These are phyloP conservation scores for Hypsizygus marmoreus DNA, from an alignment of 768 basidiomycete species.

Conservation along the genomic window DNA sequence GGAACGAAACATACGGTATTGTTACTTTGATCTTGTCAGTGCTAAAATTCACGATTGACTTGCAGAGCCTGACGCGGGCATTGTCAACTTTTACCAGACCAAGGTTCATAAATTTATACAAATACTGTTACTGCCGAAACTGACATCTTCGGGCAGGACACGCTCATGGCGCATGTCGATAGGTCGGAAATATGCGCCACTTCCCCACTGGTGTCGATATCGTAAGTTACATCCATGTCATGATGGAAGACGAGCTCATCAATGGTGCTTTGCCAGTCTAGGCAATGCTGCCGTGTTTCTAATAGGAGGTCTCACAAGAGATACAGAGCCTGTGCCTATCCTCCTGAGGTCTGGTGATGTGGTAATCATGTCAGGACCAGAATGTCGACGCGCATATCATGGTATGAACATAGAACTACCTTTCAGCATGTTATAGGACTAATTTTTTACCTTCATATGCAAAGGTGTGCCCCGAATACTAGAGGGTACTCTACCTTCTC, in stretches of 20 bases:
- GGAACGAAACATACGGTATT: slow-evolving; percentile 79
- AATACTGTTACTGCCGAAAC: neutral
- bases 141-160: slow-evolving; percentile 53
- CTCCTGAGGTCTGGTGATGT: slow-evolving; percentile 90
- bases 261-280: slow-evolving; percentile 49
- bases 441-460: too few species aligned
- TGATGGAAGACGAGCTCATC: neutral
- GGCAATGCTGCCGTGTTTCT: slow-evolving; percentile 91
- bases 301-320: slow-evolving; percentile 81
- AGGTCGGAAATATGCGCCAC: slow-evolving; percentile 93
- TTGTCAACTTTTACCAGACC: slow-evolving; percentile 93
- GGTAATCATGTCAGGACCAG: slow-evolving; percentile 89
- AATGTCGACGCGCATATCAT: slow-evolving; percentile 87
- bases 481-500: slow-evolving; percentile 72
- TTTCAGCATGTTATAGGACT: too few species aligned
- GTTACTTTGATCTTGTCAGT: neutral
- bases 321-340: slow-evolving; percentile 75
- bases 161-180: slow-evolving; percentile 97
- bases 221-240: slow-evolving; percentile 52
- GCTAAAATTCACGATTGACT: slow-evolving; percentile 3
- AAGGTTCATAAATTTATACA: slow-evolving; percentile 41
- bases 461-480: slow-evolving; percentile 87
- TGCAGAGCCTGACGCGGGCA: slow-evolving; percentile 92
- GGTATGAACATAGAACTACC: slow-evolving; percentile 50
- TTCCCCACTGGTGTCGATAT: slow-evolving; percentile 90